Percentiles rank a stretch among this genome's conserved stretches.
These are phyloP conservation scores for Kwoniella sp. DNA, from an alignment of 768 basidiomycete genomes.

Conservation along the genomic window DNA sequence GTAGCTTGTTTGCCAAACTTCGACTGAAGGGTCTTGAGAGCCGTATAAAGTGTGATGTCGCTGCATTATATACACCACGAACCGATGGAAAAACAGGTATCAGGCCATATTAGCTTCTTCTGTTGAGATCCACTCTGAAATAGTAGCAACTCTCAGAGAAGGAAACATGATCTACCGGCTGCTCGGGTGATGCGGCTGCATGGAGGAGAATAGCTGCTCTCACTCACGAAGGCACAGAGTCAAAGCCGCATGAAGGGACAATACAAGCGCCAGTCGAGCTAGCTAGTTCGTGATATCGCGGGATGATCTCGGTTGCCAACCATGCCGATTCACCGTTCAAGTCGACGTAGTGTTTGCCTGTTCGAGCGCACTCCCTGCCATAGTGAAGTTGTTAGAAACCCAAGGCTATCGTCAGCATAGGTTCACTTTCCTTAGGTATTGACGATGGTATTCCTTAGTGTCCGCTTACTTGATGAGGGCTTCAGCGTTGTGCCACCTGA, in stretches of 20 bases:
- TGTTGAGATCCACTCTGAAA: too few species aligned
- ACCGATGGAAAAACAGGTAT: too few species aligned
- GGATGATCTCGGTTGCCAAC: slow-evolving; percentile 34
- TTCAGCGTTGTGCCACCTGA: slow-evolving; percentile 50
- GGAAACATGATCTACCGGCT: too few species aligned
- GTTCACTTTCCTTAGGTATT: too few species aligned
- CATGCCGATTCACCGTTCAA: slow-evolving; percentile 59
- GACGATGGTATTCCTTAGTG: too few species aligned
- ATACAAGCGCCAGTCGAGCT: slow-evolving; percentile 72
- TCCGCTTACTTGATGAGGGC: slow-evolving; percentile 41
- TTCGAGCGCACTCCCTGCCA: slow-evolving; percentile 67
- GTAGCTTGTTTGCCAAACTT: slow-evolving; percentile 56
- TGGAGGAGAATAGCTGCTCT: neutral
- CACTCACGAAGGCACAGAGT: slow-evolving; percentile 52
- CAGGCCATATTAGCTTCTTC: too few species aligned
- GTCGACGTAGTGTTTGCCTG: slow-evolving; percentile 83
- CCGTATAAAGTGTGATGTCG: slow-evolving; percentile 69
- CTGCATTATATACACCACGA: too few species aligned
- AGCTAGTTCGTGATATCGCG: slow-evolving; percentile 72
- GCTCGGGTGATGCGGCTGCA: too few species aligned
- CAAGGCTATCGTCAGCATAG: too few species aligned
- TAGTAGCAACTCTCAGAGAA: too few species aligned
- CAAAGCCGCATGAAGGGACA: slow-evolving; percentile 72
- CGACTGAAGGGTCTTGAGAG: slow-evolving; percentile 68
- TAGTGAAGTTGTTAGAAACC: too few species aligned